Evolutionary conservation across 2,329 filamentous ascomycete genomes (phyloP).

Genomic region (Arachnopeziza araneosa): DNA sequence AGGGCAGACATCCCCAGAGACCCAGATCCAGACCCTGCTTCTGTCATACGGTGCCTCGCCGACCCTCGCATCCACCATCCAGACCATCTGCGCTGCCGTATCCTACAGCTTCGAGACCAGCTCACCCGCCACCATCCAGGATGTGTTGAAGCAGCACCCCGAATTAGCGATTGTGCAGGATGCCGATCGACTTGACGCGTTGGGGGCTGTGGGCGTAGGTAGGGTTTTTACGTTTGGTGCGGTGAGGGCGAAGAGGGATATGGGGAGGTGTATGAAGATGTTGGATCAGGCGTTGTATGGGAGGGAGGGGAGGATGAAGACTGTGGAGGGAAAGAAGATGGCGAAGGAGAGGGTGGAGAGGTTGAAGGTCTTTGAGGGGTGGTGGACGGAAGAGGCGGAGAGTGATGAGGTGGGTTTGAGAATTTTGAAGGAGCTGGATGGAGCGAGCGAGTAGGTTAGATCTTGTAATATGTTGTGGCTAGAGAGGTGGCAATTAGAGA

Average conservation of each 20-base stretch:
- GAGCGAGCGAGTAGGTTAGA: too few species aligned
- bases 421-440: background rate
- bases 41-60: conserved; percentile 48
- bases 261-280: conserved; percentile 53
- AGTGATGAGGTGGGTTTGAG: conserved; percentile 1
- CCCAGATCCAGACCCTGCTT: conserved; percentile 51
- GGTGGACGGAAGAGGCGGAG: conserved; percentile 47
- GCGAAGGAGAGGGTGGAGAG: conserved; percentile 46
- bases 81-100: conserved; percentile 68
- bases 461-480: too few species aligned
- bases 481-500: too few species aligned
- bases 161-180: conserved; percentile 86
- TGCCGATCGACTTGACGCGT: conserved; percentile 85
- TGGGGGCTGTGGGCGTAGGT: conserved; percentile 79
- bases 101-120: conserved; percentile 71
- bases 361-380: conserved; percentile 45
- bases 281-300: conserved; percentile 41
- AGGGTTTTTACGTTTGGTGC: conserved; percentile 73
- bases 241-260: conserved; percentile 45
- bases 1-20: conserved; percentile 38
- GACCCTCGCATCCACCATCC: conserved; percentile 59
- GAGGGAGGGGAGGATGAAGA: conserved; percentile 53
- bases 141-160: conserved; percentile 59
- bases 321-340: conserved; percentile 45
- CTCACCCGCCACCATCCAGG: conserved; percentile 52